A percentile compares a stretch with the other conserved stretches of the same genome.
Evolutionary conservation across 345 rosid genomes (phyloP).

Genomic region (Psidium guajava): DNA sequence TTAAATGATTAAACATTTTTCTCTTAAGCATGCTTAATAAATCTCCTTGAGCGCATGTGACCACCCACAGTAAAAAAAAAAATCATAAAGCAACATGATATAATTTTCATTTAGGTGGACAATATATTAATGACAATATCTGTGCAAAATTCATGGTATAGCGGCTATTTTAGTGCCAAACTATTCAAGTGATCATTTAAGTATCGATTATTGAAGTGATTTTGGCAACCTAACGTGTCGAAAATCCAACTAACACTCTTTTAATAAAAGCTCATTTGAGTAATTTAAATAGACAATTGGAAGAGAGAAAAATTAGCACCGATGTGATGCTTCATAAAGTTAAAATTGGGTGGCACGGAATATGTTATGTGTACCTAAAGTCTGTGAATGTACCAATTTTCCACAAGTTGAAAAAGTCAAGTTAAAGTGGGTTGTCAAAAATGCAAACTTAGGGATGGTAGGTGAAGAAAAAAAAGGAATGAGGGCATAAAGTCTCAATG

Average conservation of each 20-base stretch:
- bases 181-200: neutral
- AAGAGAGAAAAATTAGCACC: neutral
- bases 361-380: neutral
- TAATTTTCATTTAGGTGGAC: neutral
- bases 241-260: neutral
- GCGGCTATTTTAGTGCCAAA: accelerated
- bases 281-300: neutral
- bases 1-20: neutral
- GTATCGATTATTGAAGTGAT: neutral
- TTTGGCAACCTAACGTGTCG: accelerated
- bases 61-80: neutral
- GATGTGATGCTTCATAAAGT: neutral
- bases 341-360: neutral
- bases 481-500: neutral
- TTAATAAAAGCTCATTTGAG: neutral
- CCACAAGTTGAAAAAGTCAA: neutral
- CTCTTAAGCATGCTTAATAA: neutral
- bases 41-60: neutral
- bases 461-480: neutral
- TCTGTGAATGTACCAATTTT: neutral
- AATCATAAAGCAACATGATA: neutral
- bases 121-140: neutral
- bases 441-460: neutral
- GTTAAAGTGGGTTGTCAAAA: neutral
- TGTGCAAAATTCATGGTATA: neutral